Evolutionary conservation across 176 grass and related monocot species (phyloP).

Genomic region (Rhynchospora tenuis): DNA sequence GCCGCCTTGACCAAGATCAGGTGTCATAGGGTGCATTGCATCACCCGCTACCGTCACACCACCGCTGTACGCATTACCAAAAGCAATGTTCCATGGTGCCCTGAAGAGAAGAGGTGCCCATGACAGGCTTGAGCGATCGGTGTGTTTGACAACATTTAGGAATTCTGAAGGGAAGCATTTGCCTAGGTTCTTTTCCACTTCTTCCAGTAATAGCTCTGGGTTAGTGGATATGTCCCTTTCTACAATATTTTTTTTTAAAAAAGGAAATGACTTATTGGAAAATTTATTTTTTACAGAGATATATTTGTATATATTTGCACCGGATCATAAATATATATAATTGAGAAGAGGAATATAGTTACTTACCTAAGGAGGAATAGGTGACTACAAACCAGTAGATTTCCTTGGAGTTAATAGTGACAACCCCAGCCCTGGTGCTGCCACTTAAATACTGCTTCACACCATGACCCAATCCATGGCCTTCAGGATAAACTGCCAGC

Average conservation of each 20-base stretch:
- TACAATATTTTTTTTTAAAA: background rate
- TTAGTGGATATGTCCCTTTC: background rate
- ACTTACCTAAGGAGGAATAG: background rate
- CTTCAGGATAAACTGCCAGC: conserved; percentile 10
- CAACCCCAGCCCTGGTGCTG: conserved; percentile 1
- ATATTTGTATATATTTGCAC: background rate
- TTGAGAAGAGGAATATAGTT: background rate
- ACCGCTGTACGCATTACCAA: background rate
- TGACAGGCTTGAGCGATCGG: background rate
- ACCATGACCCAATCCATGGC: conserved; percentile 22
- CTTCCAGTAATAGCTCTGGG: conserved; percentile 19
- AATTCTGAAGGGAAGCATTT: conserved; percentile 15
- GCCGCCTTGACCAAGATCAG: conserved; percentile 15
- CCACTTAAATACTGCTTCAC: background rate
- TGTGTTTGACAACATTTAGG: background rate
- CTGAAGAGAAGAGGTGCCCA: conserved; percentile 24
- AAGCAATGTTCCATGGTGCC: conserved; percentile 17
- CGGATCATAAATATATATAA: background rate
- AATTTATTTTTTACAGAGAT: background rate
- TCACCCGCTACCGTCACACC: conserved; percentile 17
- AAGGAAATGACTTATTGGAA: background rate
- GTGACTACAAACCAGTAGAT: conserved; percentile 24
- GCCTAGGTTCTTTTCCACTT: conserved; percentile 6
- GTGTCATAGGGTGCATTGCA: conserved; percentile 26
- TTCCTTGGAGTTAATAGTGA: background rate